Percentiles rank a stretch among this genome's conserved stretches.
Conservation (phyloP, 441 rosid species). For the Pelargonium myrrhifolium region DNA sequence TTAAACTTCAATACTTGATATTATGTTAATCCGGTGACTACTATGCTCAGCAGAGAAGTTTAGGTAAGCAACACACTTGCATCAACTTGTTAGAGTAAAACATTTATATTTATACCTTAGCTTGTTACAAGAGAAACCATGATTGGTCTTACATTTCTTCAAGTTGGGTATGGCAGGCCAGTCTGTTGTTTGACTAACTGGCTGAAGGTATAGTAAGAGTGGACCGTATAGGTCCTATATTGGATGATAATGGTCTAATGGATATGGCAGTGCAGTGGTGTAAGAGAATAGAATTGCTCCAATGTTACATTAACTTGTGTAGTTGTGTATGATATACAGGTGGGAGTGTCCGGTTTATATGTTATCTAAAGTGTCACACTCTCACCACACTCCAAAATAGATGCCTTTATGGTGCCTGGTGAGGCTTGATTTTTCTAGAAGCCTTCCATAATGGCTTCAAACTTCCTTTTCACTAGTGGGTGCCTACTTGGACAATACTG, state of each 20-base stretch:
- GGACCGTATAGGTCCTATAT: too few relatives aligned
- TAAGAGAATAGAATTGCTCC: not conserved
- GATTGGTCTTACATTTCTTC: not conserved
- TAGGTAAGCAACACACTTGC: not conserved
- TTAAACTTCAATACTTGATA: not conserved
- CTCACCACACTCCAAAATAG: not conserved
- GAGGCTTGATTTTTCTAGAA: not conserved
- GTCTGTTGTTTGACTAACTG: not conserved
- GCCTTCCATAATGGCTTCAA: not conserved
- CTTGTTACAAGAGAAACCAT: not conserved
- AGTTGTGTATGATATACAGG: too few relatives aligned
- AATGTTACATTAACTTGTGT: not conserved
- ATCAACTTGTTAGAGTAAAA: too few relatives aligned
- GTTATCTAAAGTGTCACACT: not conserved
- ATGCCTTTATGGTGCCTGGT: not conserved
- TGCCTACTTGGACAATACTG: not conserved
- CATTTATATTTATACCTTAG: not conserved
- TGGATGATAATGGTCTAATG: not conserved
- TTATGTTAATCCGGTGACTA: too few relatives aligned
- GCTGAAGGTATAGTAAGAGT: not conserved
- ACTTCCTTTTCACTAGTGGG: not conserved
- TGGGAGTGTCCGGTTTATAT: not conserved
- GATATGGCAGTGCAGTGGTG: not conserved
- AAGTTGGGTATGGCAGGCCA: not conserved
- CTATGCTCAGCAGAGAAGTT: not conserved